Evolutionary conservation across 345 rosid genomes (phyloP), one percentile per base, ranked within the genome.

Genomic region (Iberis pinnata): DNA sequence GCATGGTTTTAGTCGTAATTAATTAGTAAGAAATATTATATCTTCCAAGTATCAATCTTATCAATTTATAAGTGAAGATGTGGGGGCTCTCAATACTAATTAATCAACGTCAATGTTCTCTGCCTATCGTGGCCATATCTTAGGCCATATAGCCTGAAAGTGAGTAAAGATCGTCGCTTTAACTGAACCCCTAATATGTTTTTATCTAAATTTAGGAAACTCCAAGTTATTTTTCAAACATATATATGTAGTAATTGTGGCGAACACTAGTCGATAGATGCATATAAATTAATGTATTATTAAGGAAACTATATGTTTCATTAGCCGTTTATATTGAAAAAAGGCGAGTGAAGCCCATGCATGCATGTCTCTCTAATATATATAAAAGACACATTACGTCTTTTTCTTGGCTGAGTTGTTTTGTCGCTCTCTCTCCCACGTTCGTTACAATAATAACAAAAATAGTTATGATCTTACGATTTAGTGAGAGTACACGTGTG

Each of bases 401-500:
- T 60, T 52, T 60, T 13, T 67, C 56, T 46, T 31, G 1, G 51
- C 12, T 67, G 56, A 60, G 66, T 60, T 53, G 56, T 38, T 31
- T 53, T 56, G 8, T 22, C 56, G 29, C 32, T 31, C 27, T 51
- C 43, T n/a, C 29, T 43, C 19, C 13, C 49, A 43, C 22, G 12
- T 43, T 51, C 47, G 36, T 40, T 22, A 11, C 15, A 7, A 18
- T 17, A 42, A 5, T 42, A 55, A 42, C 52, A 42, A 56, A 13
- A 47, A 12, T 4, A 18, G 6, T 36, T 15, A 46, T 12, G 57
- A 56, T 13, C 42, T 35, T 43, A 26, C 70, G 41, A 25, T 43
- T 39, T 18, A n/a, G 40, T 36, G 70, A 58, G 41, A n/a, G 53
- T 43, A 66, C 65, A 66, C 65, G 71, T 66, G 70, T 59, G 49